Evolutionary conservation across 1,284 basidiomycete species (phyloP), one percentile per base, ranked within the genome.

Genomic region (Earliella scabrosa): DNA sequence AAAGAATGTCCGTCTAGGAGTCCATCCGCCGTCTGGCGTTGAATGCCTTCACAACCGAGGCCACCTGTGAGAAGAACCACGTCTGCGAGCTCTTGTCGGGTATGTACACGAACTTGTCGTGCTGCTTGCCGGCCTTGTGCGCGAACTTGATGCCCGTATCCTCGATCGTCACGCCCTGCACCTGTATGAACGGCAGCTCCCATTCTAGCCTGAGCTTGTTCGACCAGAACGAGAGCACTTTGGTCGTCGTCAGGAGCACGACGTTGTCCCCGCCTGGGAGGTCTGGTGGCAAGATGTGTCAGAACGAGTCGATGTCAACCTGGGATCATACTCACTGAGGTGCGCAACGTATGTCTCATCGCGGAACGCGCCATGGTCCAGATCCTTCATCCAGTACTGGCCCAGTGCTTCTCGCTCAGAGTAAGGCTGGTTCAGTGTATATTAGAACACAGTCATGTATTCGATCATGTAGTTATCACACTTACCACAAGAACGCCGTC

Each of bases 361-460:
- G 62, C 93, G 85, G 73, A 90, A 96, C 34, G 85, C 79, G 16
- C 96, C 96, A 58, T 93, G 86, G 65, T 95, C 92, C 23, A 98
- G 77, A 68, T 97, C 96, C 81, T 81, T 85, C 80, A 99, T 88
- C 97, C 97, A 99, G 66, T 90, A 94, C 72, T 99, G 97, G 5
- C 97, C 97, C 3, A 95, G 77, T 0, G 97, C 94, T 71, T 98
- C 96, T 8, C 95, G 87, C 29, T 85, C 82, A 47, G 90, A 91
- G 75, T 93, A 99, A 0, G 95, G 85, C 90, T 95, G 63, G 34
- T 11, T 18, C 11, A 27, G 9, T 11, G 24, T 27, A 31, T 45
- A 31, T 32, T 29, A 26, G 32, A 9, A 4, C 26, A 10, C 2
- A 3, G 18, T 41, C 34, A 40, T 31, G 29, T 31, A 6, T 31